These are phyloP conservation scores for Backusella mclennaniae DNA, from an alignment of 192 early-diverging fungal species.

Conservation along the genomic window DNA sequence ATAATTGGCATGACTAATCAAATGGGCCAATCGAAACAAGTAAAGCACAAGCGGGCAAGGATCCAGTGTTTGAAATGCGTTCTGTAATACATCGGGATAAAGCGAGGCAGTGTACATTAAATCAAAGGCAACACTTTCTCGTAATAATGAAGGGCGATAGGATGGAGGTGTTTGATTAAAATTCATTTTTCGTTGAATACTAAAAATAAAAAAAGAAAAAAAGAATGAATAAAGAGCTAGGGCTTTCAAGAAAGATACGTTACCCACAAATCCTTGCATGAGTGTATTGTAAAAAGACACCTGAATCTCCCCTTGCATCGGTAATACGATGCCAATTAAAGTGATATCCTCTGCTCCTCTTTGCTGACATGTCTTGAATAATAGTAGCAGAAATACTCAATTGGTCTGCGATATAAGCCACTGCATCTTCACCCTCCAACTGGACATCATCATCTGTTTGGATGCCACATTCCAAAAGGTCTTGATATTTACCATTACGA, in stretches of 20 bases:
- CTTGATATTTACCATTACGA: slow-evolving; percentile 69
- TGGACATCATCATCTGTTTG: background rate
- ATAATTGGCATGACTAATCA: slow-evolving; percentile 63
- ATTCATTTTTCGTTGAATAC: slow-evolving; percentile 68
- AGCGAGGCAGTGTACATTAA: slow-evolving; percentile 66
- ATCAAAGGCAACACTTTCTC: slow-evolving; percentile 61
- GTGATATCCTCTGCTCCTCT: slow-evolving; percentile 83
- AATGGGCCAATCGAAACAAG: slow-evolving; percentile 67
- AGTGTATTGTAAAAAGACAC: slow-evolving; percentile 94
- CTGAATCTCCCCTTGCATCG: slow-evolving; percentile 87
- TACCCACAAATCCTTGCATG: slow-evolving; percentile 86
- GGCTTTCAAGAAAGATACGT: background rate
- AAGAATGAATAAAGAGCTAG: background rate
- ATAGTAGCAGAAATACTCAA: slow-evolving; percentile 86
- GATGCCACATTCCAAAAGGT: background rate
- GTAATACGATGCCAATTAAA: slow-evolving; percentile 87
- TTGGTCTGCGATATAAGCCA: slow-evolving; percentile 68
- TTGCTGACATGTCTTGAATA: slow-evolving; percentile 81
- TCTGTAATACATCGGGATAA: slow-evolving; percentile 75
- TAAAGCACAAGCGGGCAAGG: slow-evolving; percentile 76
- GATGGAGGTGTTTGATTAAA: slow-evolving; percentile 13
- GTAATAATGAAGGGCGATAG: slow-evolving; percentile 15
- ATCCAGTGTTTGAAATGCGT: slow-evolving; percentile 60
- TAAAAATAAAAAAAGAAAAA: background rate
- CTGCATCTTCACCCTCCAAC: slow-evolving; percentile 37